A percentile compares a stretch with the other conserved stretches of the same genome.
These are phyloP conservation scores for Citrullus colocynthis DNA, from an alignment of 306 rosid species.

Conservation along the genomic window DNA sequence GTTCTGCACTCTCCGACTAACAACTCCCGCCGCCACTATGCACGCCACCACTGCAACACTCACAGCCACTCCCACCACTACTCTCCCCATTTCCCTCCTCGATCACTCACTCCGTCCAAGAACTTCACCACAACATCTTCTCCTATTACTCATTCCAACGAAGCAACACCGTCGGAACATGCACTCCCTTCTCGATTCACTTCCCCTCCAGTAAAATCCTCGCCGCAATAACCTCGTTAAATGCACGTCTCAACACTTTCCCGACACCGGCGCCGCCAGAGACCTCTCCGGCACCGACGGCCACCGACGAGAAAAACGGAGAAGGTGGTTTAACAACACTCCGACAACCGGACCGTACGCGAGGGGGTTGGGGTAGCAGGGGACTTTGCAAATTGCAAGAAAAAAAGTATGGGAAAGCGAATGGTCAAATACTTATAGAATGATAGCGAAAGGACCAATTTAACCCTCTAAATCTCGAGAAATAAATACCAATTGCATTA, in stretches of 20 bases:
- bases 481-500: not conserved
- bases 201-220: not conserved
- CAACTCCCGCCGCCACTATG: constrained; percentile 70
- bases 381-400: constrained; percentile 3
- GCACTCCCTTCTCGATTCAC: constrained; percentile 21
- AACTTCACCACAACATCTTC: constrained; percentile 27
- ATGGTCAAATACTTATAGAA: constrained; percentile 38
- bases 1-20: constrained; percentile 55
- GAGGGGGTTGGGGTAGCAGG: constrained; percentile 9
- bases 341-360: constrained; percentile 2
- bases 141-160: constrained; percentile 14
- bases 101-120: constrained; percentile 37
- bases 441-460: constrained; percentile 14
- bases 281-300: not conserved
- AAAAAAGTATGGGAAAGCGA: constrained; percentile 13
- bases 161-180: constrained; percentile 60
- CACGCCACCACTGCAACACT: constrained; percentile 63
- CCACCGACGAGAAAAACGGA: constrained; percentile 1
- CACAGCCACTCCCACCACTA: constrained; percentile 50
- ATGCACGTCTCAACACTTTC: not conserved
- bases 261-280: not conserved
- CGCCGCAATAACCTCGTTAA: not conserved
- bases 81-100: constrained; percentile 49
- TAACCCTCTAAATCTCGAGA: not conserved
- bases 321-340: constrained; percentile 14